A percentile compares a stretch with the other conserved stretches of the same genome.
Conservation (phyloP, 2,329 filamentous ascomycete species). For the Trichoderma pleuroti region DNA sequence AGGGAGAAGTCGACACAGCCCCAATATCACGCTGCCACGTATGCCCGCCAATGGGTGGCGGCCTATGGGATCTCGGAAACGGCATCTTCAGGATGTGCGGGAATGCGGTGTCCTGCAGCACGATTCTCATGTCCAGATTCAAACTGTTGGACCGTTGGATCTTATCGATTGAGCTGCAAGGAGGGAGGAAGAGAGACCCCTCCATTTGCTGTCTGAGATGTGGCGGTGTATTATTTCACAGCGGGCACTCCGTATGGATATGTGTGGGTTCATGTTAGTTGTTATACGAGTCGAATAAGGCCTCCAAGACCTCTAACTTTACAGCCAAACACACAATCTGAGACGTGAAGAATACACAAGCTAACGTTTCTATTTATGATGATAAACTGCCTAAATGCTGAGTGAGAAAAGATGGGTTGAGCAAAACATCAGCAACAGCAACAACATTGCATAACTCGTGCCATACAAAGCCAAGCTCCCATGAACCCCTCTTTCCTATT, state of each 20-base stretch:
- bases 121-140: background rate
- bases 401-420: background rate
- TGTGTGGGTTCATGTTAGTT: background rate
- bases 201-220: background rate
- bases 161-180: background rate
- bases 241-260: slow-evolving; percentile 6
- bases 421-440: background rate
- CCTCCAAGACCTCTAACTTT: background rate
- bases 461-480: background rate
- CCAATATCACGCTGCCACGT: slow-evolving; percentile 20
- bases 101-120: background rate
- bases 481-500: background rate
- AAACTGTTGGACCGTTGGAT: background rate
- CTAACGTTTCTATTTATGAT: background rate
- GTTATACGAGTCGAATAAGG: background rate
- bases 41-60: slow-evolving; percentile 2
- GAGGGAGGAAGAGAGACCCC: background rate
- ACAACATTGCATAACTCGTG: background rate
- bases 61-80: background rate
- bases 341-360: background rate
- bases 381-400: background rate
- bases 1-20: slow-evolving; percentile 4
- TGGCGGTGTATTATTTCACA: slow-evolving; percentile 8
- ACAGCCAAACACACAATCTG: background rate
- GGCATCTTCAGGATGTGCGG: background rate